These are phyloP conservation scores for Rubroshorea leprosula DNA, from an alignment of 345 rosid species.

Conservation along the genomic window DNA sequence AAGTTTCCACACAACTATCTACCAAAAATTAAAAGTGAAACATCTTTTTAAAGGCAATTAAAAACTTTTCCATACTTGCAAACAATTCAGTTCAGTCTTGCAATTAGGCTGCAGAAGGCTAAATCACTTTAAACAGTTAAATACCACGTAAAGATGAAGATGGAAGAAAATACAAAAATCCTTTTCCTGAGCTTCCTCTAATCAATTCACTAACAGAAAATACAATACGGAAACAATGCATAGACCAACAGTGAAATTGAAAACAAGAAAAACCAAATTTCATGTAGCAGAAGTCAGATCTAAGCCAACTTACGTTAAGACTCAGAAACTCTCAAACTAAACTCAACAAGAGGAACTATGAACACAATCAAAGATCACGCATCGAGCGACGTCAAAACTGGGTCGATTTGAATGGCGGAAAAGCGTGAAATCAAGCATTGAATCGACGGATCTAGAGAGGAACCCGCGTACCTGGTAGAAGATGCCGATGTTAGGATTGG, in stretches of 20 bases:
- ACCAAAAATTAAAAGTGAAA: not conserved
- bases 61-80: not conserved
- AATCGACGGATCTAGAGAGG: no score
- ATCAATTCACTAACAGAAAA: not conserved
- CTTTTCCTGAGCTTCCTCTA: not conserved
- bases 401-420: no score
- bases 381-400: no score
- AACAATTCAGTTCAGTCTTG: not conserved
- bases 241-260: not conserved
- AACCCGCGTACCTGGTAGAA: no score
- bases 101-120: not conserved
- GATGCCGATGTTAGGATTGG: not conserved
- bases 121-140: not conserved
- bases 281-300: no score
- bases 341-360: no score
- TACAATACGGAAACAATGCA: constrained; percentile 3
- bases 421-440: no score
- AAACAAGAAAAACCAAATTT: not conserved
- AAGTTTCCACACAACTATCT: not conserved
- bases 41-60: no score
- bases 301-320: no score
- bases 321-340: no score
- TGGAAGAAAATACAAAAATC: not conserved
- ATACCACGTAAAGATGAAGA: not conserved
- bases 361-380: no score